phyloP scores from a whole-genome alignment of 2,329 filamentous ascomycete genomes.

The Talaromyces albobiverticillius region DNA sequence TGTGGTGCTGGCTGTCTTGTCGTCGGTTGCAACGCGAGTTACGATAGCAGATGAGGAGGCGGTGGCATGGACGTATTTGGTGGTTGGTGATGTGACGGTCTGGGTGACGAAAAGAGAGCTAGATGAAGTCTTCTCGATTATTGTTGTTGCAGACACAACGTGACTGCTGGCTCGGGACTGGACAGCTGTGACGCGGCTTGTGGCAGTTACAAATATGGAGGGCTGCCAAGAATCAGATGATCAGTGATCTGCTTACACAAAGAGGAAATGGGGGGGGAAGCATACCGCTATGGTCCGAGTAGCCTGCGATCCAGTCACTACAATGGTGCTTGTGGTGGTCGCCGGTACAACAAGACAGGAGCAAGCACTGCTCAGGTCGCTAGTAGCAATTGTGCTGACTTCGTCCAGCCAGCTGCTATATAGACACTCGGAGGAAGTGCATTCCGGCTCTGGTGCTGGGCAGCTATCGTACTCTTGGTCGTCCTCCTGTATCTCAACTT shows the following conservation, averaged over 20 bases:
- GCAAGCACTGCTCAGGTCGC: background rate
- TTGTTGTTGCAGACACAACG: background rate
- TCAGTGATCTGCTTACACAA: background rate
- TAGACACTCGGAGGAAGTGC: background rate
- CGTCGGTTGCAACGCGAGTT: background rate
- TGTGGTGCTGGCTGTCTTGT: background rate
- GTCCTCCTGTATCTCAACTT: background rate
- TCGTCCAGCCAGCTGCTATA: background rate
- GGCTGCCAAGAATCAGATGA: background rate
- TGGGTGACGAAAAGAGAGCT: background rate
- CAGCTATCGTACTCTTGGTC: background rate
- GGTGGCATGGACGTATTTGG: background rate
- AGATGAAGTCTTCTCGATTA: background rate
- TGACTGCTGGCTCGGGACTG: background rate
- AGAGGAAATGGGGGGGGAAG: too few species aligned
- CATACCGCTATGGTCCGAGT: background rate
- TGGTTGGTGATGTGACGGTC: background rate
- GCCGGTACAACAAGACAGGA: background rate
- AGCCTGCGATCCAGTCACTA: background rate
- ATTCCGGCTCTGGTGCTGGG: background rate
- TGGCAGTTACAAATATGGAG: background rate
- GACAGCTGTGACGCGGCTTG: background rate
- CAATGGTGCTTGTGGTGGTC: background rate
- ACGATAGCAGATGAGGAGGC: background rate
- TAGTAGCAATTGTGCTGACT: background rate